Percentiles rank a stretch among this genome's conserved stretches.
Evolutionary conservation across 1,139 yeast genomes (phyloP).

Genomic region (Candida glucosophila): DNA sequence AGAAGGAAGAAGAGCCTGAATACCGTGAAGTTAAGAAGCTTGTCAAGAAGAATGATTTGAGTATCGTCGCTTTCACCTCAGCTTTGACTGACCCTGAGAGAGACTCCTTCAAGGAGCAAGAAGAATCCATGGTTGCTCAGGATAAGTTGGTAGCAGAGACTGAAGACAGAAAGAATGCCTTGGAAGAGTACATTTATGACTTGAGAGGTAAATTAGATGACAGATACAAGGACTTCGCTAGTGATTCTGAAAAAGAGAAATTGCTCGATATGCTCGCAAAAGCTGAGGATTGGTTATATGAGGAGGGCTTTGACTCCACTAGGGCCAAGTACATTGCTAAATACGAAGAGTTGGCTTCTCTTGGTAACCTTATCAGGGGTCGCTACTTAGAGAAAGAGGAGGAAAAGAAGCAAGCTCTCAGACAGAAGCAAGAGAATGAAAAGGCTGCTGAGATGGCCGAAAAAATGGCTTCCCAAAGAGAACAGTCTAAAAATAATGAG

Average conservation of each 20-base stretch:
- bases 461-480: conserved; percentile 79
- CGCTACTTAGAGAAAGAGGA: conserved; percentile 92
- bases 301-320: conserved; percentile 91
- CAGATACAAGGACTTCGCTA: conserved; percentile 80
- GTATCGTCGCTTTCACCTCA: conserved; percentile 48
- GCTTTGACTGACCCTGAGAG: conserved; percentile 56
- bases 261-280: conserved; percentile 65
- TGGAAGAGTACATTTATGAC: conserved; percentile 97
- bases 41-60: conserved; percentile 82
- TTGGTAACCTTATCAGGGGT: conserved; percentile 93
- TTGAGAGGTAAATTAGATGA: conserved; percentile 96
- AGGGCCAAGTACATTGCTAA: conserved; percentile 97
- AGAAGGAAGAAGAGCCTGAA: conserved; percentile 64
- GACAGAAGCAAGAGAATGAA: conserved; percentile 82
- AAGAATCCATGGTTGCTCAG: conserved; percentile 73
- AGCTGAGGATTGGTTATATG: conserved; percentile 98
- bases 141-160: conserved; percentile 98
- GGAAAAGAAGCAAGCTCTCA: conserved; percentile 85
- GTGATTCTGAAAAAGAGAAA: conserved; percentile 80
- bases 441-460: conserved; percentile 86
- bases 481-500: conserved; percentile 25
- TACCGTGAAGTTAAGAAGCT: conserved; percentile 87
- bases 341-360: conserved; percentile 92
- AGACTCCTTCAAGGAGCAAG: conserved; percentile 65
- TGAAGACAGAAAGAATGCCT: conserved; percentile 96